These are phyloP conservation scores for Coelastrella sp. DNA, from an alignment of 139 green algal genomes.

Conservation along the genomic window DNA sequence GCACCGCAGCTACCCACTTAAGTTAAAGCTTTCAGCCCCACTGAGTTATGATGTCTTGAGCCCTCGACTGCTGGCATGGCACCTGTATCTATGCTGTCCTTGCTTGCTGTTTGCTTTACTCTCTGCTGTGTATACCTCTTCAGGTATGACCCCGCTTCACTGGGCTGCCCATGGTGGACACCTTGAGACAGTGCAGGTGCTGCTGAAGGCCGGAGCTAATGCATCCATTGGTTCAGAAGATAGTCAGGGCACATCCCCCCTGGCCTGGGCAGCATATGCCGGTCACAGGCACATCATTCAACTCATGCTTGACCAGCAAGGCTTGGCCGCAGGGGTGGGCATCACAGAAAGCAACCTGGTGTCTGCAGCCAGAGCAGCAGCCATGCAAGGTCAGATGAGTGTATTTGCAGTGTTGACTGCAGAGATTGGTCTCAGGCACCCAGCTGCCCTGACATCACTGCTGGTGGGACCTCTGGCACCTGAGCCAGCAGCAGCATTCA, in stretches of 20 bases:
- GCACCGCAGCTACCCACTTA: too few species aligned
- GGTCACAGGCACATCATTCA: neutral
- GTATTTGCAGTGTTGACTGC: neutral
- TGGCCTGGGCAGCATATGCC: constrained; percentile 17
- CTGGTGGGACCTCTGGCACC: neutral
- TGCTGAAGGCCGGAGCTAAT: neutral
- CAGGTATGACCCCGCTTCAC: constrained; percentile 23
- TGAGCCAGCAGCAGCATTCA: neutral
- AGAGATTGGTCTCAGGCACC: neutral
- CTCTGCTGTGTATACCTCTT: neutral
- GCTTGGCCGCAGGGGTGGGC: neutral
- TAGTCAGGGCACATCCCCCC: neutral
- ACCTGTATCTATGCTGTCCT: too few species aligned
- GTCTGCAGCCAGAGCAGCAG: neutral
- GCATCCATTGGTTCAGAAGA: neutral
- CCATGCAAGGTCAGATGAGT: neutral
- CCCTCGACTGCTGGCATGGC: too few species aligned
- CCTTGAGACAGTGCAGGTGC: neutral
- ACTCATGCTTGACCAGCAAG: constrained; percentile 9
- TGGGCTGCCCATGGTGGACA: neutral
- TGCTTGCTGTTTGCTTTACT: neutral
- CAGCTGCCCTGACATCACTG: neutral
- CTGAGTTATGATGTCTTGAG: too few species aligned
- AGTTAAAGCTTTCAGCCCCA: too few species aligned
- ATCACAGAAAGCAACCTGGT: neutral